A percentile compares a stretch with the other conserved stretches of the same genome.
Conservation (phyloP, 495 filamentous ascomycete genomes). For the Evernia prunastri region DNA sequence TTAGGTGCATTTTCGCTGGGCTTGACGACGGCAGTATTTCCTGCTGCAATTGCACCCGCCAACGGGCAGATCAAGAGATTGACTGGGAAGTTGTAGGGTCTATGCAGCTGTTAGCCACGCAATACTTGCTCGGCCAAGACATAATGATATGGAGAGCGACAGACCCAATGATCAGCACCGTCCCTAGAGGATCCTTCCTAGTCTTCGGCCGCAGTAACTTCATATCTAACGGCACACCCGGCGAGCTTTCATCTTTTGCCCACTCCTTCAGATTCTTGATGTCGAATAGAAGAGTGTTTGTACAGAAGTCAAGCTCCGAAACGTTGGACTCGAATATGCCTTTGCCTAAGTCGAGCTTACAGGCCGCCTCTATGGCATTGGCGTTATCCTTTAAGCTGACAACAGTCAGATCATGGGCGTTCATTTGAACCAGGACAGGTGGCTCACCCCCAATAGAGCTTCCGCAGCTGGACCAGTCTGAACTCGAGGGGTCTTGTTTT, state of each 20-base stretch:
- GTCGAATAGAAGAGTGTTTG: constrained; percentile 72
- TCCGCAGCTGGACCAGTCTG: constrained; percentile 76
- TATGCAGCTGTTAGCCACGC: constrained; percentile 26
- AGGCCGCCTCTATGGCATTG: constrained; percentile 60
- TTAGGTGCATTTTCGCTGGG: constrained; percentile 75
- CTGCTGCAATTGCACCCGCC: constrained; percentile 85
- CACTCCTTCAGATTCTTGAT: constrained; percentile 70
- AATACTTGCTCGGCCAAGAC: neutral
- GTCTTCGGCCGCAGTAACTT: constrained; percentile 64
- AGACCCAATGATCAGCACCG: constrained; percentile 78
- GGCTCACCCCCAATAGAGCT: constrained; percentile 81
- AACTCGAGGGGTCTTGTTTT: constrained; percentile 77
- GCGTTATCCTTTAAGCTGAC: constrained; percentile 65
- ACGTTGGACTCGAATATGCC: constrained; percentile 60
- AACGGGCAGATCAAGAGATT: constrained; percentile 71
- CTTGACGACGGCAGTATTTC: constrained; percentile 84
- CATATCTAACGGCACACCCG: constrained; percentile 62
- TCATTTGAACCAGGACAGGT: neutral
- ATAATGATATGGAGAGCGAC: constrained; percentile 15
- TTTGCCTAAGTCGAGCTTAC: constrained; percentile 68
- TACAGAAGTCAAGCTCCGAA: constrained; percentile 64
- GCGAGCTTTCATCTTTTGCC: constrained; percentile 70
- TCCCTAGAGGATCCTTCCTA: constrained; percentile 82
- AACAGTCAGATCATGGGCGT: constrained; percentile 1
- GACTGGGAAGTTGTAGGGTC: constrained; percentile 86